These are phyloP conservation scores for Rutstroemia sp. DNA, from an alignment of 2,329 filamentous ascomycete genomes.

Conservation along the genomic window DNA sequence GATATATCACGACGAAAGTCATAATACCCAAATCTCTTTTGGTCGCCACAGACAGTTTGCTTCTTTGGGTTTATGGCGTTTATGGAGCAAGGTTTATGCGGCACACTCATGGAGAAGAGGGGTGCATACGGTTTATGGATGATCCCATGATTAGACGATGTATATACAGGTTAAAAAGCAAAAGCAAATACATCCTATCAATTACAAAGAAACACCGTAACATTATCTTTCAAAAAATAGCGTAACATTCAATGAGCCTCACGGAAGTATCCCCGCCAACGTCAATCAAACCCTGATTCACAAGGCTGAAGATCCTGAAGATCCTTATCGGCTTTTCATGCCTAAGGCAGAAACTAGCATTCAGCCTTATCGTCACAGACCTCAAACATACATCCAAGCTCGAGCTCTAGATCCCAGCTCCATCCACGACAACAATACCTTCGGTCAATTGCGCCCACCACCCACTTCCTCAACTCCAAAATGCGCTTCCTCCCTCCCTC, in stretches of 20 bases:
- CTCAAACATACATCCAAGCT: not conserved
- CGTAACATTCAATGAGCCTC: no score
- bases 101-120: not conserved
- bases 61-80: slow-evolving; percentile 7
- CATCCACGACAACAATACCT: not conserved
- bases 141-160: not conserved
- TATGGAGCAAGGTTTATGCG: not conserved
- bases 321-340: no score
- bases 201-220: no score
- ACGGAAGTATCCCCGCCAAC: no score
- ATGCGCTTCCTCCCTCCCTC: slow-evolving; percentile 34
- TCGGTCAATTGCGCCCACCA: not conserved
- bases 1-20: not conserved
- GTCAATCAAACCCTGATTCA: no score
- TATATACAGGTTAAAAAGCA: not conserved
- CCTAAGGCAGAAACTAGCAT: no score
- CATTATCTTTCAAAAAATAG: no score
- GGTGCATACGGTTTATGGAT: not conserved
- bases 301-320: no score
- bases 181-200: not conserved
- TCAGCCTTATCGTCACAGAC: no score
- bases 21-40: slow-evolving; percentile 4
- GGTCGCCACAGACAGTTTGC: not conserved
- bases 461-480: not conserved
- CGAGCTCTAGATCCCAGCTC: slow-evolving; percentile 1